phyloP scores from a whole-genome alignment of 805 yeast species.

The Kuraishia floccosa region DNA sequence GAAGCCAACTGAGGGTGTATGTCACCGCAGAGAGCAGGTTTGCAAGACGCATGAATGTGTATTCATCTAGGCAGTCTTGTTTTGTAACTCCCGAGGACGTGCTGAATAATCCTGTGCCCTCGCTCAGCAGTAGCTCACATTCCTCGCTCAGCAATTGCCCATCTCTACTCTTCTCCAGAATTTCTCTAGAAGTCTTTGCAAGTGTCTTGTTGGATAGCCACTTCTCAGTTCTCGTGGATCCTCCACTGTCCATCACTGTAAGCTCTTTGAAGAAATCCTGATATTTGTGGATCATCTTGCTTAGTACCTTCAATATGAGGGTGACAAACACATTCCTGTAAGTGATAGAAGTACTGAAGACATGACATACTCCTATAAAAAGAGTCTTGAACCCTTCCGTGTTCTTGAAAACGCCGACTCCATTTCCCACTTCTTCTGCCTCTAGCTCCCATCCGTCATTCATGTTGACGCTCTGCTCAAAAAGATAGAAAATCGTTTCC shows the following conservation, averaged over 20 bases:
- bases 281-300: slow-evolving; percentile 23
- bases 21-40: slow-evolving; percentile 40
- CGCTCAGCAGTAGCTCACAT: slow-evolving; percentile 1
- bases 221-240: background rate
- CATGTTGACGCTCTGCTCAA: slow-evolving; percentile 32
- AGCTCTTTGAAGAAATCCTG: slow-evolving; percentile 16
- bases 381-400: slow-evolving; percentile 35
- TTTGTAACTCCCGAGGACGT: slow-evolving; percentile 2
- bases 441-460: slow-evolving; percentile 24
- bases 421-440: slow-evolving; percentile 11
- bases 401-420: slow-evolving; percentile 21
- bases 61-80: slow-evolving; percentile 43
- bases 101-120: slow-evolving; percentile 1
- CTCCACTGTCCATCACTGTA: slow-evolving; percentile 3
- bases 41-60: slow-evolving; percentile 37
- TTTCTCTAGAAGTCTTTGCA: slow-evolving; percentile 4
- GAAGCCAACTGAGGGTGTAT: slow-evolving; percentile 54
- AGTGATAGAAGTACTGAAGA: slow-evolving; percentile 48
- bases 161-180: background rate
- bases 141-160: slow-evolving; percentile 1
- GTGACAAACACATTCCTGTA: slow-evolving; percentile 47
- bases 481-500: slow-evolving; percentile 38
- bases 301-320: slow-evolving; percentile 26
- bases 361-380: slow-evolving; percentile 33
- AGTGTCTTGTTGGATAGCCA: slow-evolving; percentile 12